Evolutionary conservation across 108 stramenopile genomes (phyloP), one percentile per base, ranked within the genome.

Genomic region (Pseudonitzschia multiseries): DNA sequence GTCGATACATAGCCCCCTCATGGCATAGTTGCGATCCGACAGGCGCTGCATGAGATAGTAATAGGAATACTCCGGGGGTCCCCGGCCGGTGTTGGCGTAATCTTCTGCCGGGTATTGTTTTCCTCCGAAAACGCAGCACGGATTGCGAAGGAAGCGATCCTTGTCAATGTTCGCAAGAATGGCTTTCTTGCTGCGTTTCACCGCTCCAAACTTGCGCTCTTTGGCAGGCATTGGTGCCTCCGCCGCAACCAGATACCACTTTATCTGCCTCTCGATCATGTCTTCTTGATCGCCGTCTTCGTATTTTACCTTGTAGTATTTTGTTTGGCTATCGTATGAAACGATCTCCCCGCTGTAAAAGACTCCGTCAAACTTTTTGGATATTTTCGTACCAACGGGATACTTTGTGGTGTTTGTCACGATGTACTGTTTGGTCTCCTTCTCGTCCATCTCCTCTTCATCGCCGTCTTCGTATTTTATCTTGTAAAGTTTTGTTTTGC

Each of bases 1-100:
- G 26, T 59, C 57, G 29, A 59, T 59, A 22, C 57, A 59, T 10
- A 59, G 57, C n/a, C 57, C 57, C n/a, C 57, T 59, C 57, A 59
- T 59, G 15, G 57, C 57, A 31, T 59, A 59, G 0, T 59, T 59
- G 57, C 57, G 57, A 31, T 59, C 57, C 27, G 57, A 59, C 29
- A 59, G n/a, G 29, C 57, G 57, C 26, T 59, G 57, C 5, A 59
- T 10, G 29, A 59, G 57, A 59, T 59, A 59, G 26, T 59, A 59
- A 1, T 59, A 59, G 29, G 57, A 59, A 22, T 59, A 6, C 27
- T 26, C 9, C n/a, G 57, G 57, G 15, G 15, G 14, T 15, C 57
- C 27, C 6, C 12, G 27, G n/a, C 57, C 57, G 14, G 57, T 31
- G 10, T 59, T 59, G 14, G 29, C 57, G 26, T 59, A 59, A 9